Base-by-base conservation (phyloP, 2,329 filamentous ascomycete genomes). In the Colletotrichum sp. region DNA sequence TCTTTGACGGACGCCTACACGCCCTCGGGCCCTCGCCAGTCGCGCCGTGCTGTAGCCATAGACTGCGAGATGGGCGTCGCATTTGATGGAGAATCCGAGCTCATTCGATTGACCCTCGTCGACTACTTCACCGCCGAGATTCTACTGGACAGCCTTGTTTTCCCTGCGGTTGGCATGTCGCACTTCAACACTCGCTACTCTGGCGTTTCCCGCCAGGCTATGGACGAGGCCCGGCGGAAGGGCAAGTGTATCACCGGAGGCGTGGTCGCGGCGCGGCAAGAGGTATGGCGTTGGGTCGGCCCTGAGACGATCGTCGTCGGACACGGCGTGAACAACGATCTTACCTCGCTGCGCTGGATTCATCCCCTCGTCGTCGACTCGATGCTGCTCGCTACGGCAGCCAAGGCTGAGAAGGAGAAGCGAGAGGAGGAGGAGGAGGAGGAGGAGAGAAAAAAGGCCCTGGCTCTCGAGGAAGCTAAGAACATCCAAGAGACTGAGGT, bases 1-100 rank as follows among this genome's bases (percentile, higher is more conserved):
- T 58, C 26, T 28, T 34, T 24, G 36, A 16, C 21, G 5, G 34
- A 52, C 62, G 34, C 21, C 3, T 24, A 52, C 68, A 24, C 48
- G 21, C 15, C 16, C 26, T 36, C 28, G 9, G 55, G 64, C 21
- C 28, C 38, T 6, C 43, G 74, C 52, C 60, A 65, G 48, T 32
- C 62, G 21, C 68, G 70, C 73, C 71, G 18, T 30, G 83, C 79
- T 4, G 85, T 91, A 5, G 88, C 86, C 0, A 81, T 92, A 5
- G 89, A 91, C 76, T 91, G 90, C 76, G 89, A 91, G 77, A 91
- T 91, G 88, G 89, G 89, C 18, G 85, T 83, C 0, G 82, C 87
- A 3, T 77, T 78, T 10, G 81, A 81, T 7, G 85, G 87, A 8
- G 88, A 91, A 12, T 80, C 82, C 0, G 89, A 91, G 76, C 81